Percentiles rank a stretch among this genome's conserved stretches.
phyloP scores from a whole-genome alignment of 805 yeast species.

The Kazachstania viticola region DNA sequence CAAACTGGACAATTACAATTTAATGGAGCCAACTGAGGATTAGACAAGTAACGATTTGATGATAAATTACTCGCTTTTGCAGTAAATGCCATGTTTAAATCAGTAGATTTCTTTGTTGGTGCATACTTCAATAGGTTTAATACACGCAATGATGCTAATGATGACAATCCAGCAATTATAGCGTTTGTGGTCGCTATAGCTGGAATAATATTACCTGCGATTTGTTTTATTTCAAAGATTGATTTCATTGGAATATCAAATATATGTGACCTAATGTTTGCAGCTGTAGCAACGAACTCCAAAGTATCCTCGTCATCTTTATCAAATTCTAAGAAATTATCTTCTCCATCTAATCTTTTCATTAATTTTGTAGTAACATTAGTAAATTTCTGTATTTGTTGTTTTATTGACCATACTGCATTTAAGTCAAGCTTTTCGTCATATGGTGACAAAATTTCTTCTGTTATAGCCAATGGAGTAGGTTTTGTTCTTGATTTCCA shows the following conservation, averaged over 20 bases:
- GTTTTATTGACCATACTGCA: slow-evolving; percentile 47
- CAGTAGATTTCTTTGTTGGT: slow-evolving; percentile 27
- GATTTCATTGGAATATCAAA: slow-evolving; percentile 63
- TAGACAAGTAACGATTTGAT: slow-evolving; percentile 45
- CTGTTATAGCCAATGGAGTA: slow-evolving; percentile 33
- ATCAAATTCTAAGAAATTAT: slow-evolving; percentile 52
- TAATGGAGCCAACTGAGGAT: slow-evolving; percentile 51
- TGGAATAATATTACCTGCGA: slow-evolving; percentile 96
- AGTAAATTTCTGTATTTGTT: slow-evolving; percentile 51
- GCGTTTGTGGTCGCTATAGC: slow-evolving; percentile 98
- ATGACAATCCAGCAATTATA: slow-evolving; percentile 80
- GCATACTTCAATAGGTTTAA: slow-evolving; percentile 27
- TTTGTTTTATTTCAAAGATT: slow-evolving; percentile 80
- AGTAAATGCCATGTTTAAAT: slow-evolving; percentile 37
- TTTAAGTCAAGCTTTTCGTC: slow-evolving; percentile 21
- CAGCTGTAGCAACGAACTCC: slow-evolving; percentile 75
- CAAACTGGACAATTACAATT: slow-evolving; percentile 64
- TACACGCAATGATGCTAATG: slow-evolving; percentile 56
- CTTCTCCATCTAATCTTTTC: slow-evolving; percentile 32
- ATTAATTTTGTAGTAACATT: slow-evolving; percentile 40
- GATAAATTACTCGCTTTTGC: slow-evolving; percentile 36
- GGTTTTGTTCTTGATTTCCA: slow-evolving; percentile 73
- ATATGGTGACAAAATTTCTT: neutral
- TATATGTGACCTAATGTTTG: slow-evolving; percentile 62
- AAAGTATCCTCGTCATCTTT: slow-evolving; percentile 92